phyloP scores from a whole-genome alignment of 2,329 filamentous ascomycete genomes.

The Macrophomina pseudophaseolina region DNA sequence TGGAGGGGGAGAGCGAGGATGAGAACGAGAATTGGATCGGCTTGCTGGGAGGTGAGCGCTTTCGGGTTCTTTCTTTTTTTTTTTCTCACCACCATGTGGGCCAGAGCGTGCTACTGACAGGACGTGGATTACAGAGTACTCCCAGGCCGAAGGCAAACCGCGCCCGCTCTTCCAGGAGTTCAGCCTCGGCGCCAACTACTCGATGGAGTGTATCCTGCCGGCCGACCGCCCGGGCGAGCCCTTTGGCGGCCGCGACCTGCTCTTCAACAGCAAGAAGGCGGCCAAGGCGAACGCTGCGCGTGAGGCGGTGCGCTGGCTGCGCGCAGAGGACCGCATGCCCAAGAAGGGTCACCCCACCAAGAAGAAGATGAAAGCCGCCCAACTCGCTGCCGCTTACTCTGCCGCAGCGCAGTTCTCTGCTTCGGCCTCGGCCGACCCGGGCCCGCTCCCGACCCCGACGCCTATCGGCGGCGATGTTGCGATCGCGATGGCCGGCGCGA shows the following conservation, averaged over 20 bases:
- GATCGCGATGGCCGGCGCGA: neutral
- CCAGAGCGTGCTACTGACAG: neutral
- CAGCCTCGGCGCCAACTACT: slow-evolving; percentile 37
- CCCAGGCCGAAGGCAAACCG: slow-evolving; percentile 33
- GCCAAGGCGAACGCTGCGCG: slow-evolving; percentile 49
- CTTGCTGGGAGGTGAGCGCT: slow-evolving; percentile 32
- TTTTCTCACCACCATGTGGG: neutral
- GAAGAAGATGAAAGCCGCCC: slow-evolving; percentile 33
- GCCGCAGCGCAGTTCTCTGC: neutral
- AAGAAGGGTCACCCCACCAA: slow-evolving; percentile 38
- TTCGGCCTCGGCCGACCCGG: neutral
- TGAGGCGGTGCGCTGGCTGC: slow-evolving; percentile 49
- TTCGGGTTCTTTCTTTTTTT: neutral
- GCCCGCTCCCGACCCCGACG: neutral
- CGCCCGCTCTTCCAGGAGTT: slow-evolving; percentile 47
- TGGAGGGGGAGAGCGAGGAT: slow-evolving; percentile 27
- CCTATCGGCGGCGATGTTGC: neutral
- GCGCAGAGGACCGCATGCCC: slow-evolving; percentile 41
- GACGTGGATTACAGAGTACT: slow-evolving; percentile 36
- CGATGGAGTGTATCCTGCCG: slow-evolving; percentile 39
- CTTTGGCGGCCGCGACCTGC: slow-evolving; percentile 43
- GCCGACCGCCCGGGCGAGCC: slow-evolving; percentile 27
- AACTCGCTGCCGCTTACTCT: neutral
- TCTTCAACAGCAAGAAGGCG: slow-evolving; percentile 47
- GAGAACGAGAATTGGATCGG: slow-evolving; percentile 45